phyloP scores from a whole-genome alignment of 352 stramenopile genomes.

The Blastocystis hominis region DNA sequence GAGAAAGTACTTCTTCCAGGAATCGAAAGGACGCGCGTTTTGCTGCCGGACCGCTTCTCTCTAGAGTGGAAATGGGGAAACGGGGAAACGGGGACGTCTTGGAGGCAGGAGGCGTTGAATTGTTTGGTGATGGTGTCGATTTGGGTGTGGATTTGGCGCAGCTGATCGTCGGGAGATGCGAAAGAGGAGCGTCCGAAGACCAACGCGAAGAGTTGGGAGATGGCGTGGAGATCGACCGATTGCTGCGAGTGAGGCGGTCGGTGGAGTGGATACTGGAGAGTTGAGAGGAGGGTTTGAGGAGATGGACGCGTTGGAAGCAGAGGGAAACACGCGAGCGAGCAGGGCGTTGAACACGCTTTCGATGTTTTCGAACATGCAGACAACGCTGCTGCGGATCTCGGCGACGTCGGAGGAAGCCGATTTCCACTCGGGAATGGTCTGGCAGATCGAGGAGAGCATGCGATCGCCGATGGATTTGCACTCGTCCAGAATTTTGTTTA shows the following conservation, averaged over 20 bases:
- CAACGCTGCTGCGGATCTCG: background rate
- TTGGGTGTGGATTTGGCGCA: background rate
- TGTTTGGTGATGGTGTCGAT: background rate
- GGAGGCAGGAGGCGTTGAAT: background rate
- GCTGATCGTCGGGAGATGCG: background rate
- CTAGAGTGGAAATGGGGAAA: background rate
- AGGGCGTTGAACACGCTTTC: background rate
- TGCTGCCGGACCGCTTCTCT: background rate
- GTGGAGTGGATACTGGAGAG: no score
- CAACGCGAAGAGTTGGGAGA: background rate
- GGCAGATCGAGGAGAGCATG: slow-evolving; percentile 24
- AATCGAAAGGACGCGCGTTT: background rate
- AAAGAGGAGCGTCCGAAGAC: background rate
- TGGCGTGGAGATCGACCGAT: background rate
- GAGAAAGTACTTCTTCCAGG: no score
- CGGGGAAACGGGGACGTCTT: background rate
- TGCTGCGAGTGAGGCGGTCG: no score
- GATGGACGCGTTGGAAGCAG: background rate
- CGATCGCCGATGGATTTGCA: background rate
- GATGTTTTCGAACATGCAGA: slow-evolving; percentile 20
- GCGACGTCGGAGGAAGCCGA: background rate
- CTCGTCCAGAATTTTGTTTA: slow-evolving; percentile 1
- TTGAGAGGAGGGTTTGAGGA: background rate
- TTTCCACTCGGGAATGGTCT: background rate
- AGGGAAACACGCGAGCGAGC: background rate